Percentiles rank a stretch among this genome's conserved stretches.
Conservation (phyloP, 2,329 filamentous ascomycete genomes). For the Ophiostoma piceae region DNA sequence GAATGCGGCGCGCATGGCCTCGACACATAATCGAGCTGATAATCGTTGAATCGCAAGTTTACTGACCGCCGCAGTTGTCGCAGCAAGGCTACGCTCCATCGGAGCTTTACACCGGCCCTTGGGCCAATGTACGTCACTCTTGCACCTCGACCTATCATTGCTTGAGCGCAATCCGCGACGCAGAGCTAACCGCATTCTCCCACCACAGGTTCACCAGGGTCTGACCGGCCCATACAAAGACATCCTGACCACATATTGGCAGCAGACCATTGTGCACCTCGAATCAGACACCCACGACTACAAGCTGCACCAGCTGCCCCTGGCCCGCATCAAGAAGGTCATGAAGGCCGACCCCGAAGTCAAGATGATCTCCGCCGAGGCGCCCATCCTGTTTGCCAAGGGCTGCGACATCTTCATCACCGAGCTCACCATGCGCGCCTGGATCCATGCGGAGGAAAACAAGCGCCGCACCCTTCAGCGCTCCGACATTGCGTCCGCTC, state of each 20-base stretch:
- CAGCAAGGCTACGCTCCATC: slow-evolving; percentile 84
- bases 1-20: not conserved
- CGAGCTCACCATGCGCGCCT: slow-evolving; percentile 96
- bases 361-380: slow-evolving; percentile 99
- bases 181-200: not conserved
- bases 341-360: slow-evolving; percentile 99
- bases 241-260: slow-evolving; percentile 98
- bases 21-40: slow-evolving; percentile 19
- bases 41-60: not conserved
- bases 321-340: slow-evolving; percentile 99
- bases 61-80: slow-evolving; percentile 59
- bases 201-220: slow-evolving; percentile 79
- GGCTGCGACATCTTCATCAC: slow-evolving; percentile 99
- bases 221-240: slow-evolving; percentile 89
- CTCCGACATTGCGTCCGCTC: slow-evolving; percentile 90
- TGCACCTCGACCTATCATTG: not conserved
- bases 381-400: slow-evolving; percentile 95
- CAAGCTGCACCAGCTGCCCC: slow-evolving; percentile 91
- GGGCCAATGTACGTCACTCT: slow-evolving; percentile 71
- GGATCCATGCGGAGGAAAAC: slow-evolving; percentile 99
- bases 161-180: not conserved
- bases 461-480: slow-evolving; percentile 92
- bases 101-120: slow-evolving; percentile 88
- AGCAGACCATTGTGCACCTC: slow-evolving; percentile 93
- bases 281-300: slow-evolving; percentile 96